A percentile compares a stretch with the other conserved stretches of the same genome.
phyloP scores from a whole-genome alignment of 2,329 filamentous ascomycete species.

The Fusarium napiforme region DNA sequence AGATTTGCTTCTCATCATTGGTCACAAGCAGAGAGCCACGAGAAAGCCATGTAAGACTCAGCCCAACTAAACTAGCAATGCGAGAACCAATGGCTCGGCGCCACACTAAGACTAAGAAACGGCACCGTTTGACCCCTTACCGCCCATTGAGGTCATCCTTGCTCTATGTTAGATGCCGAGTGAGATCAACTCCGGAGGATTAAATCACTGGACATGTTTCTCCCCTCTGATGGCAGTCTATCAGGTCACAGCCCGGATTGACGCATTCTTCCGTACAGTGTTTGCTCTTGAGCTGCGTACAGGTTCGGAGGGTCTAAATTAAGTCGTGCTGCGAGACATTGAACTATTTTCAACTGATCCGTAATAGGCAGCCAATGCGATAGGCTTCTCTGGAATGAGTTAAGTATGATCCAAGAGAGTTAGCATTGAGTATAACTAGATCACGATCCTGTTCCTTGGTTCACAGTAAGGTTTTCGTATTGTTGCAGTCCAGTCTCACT shows the following conservation, averaged over 20 bases:
- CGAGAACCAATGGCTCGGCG: constrained; percentile 34
- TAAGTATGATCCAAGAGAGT: neutral
- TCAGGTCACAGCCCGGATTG: constrained; percentile 19
- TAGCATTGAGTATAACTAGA: neutral
- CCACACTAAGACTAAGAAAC: constrained; percentile 20
- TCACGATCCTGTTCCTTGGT: neutral
- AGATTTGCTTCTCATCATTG: constrained; percentile 14
- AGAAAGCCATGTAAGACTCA: constrained; percentile 41
- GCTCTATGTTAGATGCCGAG: neutral
- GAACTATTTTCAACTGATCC: constrained; percentile 1
- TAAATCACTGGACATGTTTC: constrained; percentile 15
- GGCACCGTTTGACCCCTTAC: constrained; percentile 24
- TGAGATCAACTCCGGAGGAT: neutral
- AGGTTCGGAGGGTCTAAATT: neutral
- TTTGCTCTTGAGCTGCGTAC: constrained; percentile 9
- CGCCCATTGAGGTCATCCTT: constrained; percentile 11
- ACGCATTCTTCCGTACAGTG: constrained; percentile 34
- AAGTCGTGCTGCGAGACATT: constrained; percentile 12
- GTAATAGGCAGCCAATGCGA: constrained; percentile 27
- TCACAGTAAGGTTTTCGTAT: neutral
- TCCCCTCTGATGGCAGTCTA: neutral
- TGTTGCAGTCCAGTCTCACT: neutral
- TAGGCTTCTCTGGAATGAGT: neutral
- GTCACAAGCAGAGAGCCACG: constrained; percentile 21
- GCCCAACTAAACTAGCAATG: constrained; percentile 30